Evolutionary conservation across 2,329 filamentous ascomycete genomes (phyloP), one percentile per base, ranked within the genome.

Genomic region (Talaromyces sp.): DNA sequence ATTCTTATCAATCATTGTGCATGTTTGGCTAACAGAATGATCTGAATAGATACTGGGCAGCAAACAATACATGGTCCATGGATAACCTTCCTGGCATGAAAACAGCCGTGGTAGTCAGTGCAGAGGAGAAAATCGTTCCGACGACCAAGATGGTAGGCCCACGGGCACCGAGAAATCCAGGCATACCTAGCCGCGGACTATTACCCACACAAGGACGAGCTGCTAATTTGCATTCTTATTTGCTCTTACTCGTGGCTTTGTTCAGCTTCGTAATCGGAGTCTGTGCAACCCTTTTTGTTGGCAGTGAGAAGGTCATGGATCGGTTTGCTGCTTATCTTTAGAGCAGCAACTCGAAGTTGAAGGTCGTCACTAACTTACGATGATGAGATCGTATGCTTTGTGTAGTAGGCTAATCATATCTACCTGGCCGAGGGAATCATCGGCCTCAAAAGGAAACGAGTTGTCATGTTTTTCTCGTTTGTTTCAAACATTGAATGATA

Each of bases 1-100:
- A 21, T 50, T 6, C 50, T 33, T n/a, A n/a, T n/a, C 31, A 11
- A 14, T 16, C 39, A 46, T 8, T 28, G 28, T 28, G 28, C 6
- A 28, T 28, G 28, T 28, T 28, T 28, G 3, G 28, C 28, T 28
- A 28, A 28, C 28, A 28, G 6, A 3, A 28, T 3, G 3, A 28
- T 28, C 28, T 28, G 6, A 28, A 42, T 18, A 63, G 62, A 25
- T 63, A 63, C 42, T 63, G 62, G 62, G 62, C 62, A 35, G 23
- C 28, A 18, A 63, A 63, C n/a, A 63, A 63, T 52, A 31, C 62
- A 39, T 63, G 57, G 57, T 60, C 57, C n/a, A n/a, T 63, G 48
- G 62, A 63, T 16, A 58, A 58, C 18, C 57, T 63, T 25, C 62
- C 62, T 16, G 42, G 35, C 6, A 60, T 63, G 62, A 37, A 57